Evolutionary conservation across 331 rosid genomes (phyloP).

Genomic region (Malus hybrid): DNA sequence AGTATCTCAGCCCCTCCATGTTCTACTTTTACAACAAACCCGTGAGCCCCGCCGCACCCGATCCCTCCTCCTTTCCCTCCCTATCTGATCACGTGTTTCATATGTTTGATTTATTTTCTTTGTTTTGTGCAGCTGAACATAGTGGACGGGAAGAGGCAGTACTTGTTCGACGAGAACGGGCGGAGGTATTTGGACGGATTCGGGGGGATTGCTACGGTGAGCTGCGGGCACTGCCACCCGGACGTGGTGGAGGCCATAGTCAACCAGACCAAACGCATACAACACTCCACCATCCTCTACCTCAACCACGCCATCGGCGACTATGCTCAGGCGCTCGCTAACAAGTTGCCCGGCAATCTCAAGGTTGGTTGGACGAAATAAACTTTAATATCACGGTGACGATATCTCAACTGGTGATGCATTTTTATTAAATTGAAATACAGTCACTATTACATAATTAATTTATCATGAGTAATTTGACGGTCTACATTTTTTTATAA

Average conservation of each 20-base stretch:
- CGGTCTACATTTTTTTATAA: too few species aligned
- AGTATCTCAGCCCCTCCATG: constrained; percentile 76
- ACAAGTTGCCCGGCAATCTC: constrained; percentile 78
- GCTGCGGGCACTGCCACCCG: constrained; percentile 96
- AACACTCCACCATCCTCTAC: constrained; percentile 84
- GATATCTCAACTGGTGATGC: too few species aligned
- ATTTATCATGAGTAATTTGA: too few species aligned
- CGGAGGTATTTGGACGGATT: constrained; percentile 79
- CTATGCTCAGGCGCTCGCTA: constrained; percentile 76
- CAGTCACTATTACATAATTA: too few species aligned
- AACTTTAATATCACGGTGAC: too few species aligned
- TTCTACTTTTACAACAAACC: constrained; percentile 53
- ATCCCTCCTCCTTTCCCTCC: background rate
- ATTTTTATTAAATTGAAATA: too few species aligned
- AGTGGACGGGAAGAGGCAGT: constrained; percentile 81
- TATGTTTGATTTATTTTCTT: background rate
- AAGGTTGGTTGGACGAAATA: constrained; percentile 35
- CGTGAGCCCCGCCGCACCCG: constrained; percentile 32
- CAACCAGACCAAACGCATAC: constrained; percentile 57
- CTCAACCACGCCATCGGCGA: constrained; percentile 67
- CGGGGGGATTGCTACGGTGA: constrained; percentile 93
- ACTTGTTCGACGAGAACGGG: constrained; percentile 79
- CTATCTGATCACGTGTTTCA: background rate
- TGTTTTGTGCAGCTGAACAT: constrained; percentile 48
- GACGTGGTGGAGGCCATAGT: constrained; percentile 80